Evolutionary conservation across 345 rosid species (phyloP), one percentile per base, ranked within the genome.

Genomic region (Eutrema heterophyllum): DNA sequence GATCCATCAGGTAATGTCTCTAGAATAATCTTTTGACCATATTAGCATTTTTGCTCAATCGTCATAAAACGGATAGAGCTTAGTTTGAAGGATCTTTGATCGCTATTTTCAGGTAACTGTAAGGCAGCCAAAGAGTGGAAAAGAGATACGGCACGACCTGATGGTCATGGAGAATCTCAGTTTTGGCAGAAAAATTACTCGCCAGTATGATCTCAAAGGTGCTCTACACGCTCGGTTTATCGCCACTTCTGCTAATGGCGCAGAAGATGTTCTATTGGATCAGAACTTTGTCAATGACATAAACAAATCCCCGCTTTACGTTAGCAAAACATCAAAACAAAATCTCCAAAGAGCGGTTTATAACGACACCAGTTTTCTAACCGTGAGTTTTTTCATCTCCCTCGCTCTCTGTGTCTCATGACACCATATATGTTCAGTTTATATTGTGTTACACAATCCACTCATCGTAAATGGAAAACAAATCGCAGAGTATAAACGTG

Each of bases 101-200:
- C 7, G 0, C 9, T 55, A 53, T 68, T 75, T 79, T 35, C 83
- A 95, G 99, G 99, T 95, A 52, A 85, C 81, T 35, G 70, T 83
- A 78, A 89, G 97, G 77, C 97, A 82, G 52, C 66, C 85, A 40
- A 95, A 88, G 78, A 70, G 83, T 10, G 98, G 99, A 40, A 95
- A 87, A 80, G 98, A 95, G 80, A 66, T 61, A n/a, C 79, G 87
- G 29, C 92, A 86, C 52, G 99, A 95, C 82, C 85, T 95, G 70
- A 87, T 92, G 98, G 96, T 95, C 61, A 95, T 95, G 96, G 99
- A 95, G 87, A 95, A 95, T 79, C 96, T 95, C 48, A 83, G 88
- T 51, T 95, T 84, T 30, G 86, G 91, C 35, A 78, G 89, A 58
- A 88, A 83, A 60, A 78, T 92, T 27, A 81, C 84, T 76, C 98